Evolutionary conservation across 106 monocot species (phyloP).

Genomic region (Allium sativum): DNA sequence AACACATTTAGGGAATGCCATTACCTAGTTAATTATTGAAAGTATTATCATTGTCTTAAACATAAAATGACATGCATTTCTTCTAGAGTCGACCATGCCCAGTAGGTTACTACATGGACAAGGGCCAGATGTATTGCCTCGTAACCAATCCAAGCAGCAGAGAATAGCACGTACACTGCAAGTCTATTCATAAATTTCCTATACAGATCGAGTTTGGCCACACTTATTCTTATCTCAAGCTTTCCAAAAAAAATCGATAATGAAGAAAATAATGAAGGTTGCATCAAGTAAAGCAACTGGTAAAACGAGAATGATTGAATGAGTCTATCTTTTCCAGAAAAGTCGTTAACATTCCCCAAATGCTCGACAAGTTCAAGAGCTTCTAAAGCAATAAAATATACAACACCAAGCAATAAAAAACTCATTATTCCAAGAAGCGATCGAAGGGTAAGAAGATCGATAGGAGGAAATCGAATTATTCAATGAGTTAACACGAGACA

Average conservation of each 20-base stretch:
- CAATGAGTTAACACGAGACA: too few relatives aligned
- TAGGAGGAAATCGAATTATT: too few relatives aligned
- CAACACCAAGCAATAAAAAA: too few relatives aligned
- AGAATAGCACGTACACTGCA: constrained; percentile 74
- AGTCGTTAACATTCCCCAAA: constrained; percentile 97
- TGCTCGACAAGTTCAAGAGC: constrained; percentile 97
- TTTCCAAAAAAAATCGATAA: constrained; percentile 90
- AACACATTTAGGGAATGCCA: too few relatives aligned
- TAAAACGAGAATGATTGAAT: constrained; percentile 80
- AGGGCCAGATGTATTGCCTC: constrained; percentile 73
- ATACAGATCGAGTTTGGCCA: constrained; percentile 81
- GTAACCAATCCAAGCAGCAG: constrained; percentile 95
- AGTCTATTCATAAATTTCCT: constrained; percentile 87
- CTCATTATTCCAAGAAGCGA: too few relatives aligned
- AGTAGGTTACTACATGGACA: too few relatives aligned
- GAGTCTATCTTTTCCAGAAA: constrained; percentile 82
- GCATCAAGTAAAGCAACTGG: constrained; percentile 90
- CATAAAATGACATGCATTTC: too few relatives aligned
- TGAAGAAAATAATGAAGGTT: constrained; percentile 84
- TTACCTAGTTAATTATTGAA: too few relatives aligned
- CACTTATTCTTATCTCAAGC: constrained; percentile 78
- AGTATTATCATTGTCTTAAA: too few relatives aligned
- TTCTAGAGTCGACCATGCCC: too few relatives aligned
- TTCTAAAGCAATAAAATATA: constrained; percentile 86
- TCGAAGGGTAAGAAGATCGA: too few relatives aligned